A percentile compares a stretch with the other conserved stretches of the same genome.
These are phyloP conservation scores for Diaporthe nobilis DNA, from an alignment of 2,329 filamentous ascomycete genomes.

Conservation along the genomic window DNA sequence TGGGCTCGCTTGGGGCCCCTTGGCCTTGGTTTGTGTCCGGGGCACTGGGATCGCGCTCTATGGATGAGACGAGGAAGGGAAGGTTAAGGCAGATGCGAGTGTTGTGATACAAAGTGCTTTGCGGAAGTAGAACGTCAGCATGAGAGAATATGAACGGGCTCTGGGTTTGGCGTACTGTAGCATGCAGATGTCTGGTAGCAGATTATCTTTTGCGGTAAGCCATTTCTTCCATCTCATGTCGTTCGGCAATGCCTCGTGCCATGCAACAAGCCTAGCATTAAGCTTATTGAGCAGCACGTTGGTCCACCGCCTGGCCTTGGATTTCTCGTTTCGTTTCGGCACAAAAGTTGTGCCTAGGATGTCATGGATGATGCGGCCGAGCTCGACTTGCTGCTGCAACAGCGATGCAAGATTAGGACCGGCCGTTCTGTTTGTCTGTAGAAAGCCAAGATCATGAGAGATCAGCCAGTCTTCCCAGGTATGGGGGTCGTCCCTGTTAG, in stretches of 20 bases:
- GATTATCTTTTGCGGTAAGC: background rate
- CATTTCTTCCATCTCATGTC: slow-evolving; percentile 23
- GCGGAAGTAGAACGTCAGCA: background rate
- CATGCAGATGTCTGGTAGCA: background rate
- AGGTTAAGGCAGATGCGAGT: slow-evolving; percentile 20
- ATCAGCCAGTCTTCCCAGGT: slow-evolving; percentile 1
- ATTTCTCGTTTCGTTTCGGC: background rate
- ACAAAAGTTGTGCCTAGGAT: slow-evolving; percentile 5
- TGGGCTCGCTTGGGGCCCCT: background rate
- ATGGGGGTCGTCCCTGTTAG: background rate
- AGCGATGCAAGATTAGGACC: background rate
- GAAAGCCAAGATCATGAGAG: background rate
- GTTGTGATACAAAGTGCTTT: slow-evolving; percentile 12
- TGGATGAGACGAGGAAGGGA: background rate
- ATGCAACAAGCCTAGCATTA: background rate
- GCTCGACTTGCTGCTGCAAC: slow-evolving; percentile 2
- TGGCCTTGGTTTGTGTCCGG: background rate
- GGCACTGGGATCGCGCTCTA: background rate
- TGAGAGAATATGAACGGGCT: too few relatives aligned
- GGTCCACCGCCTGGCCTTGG: slow-evolving; percentile 10
- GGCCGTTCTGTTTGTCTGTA: background rate
- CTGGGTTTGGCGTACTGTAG: background rate
- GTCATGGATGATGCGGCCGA: slow-evolving; percentile 9
- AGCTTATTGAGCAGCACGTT: slow-evolving; percentile 3
- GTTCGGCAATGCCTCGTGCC: slow-evolving; percentile 3